A percentile compares a stretch with the other conserved stretches of the same genome.
Conservation (phyloP, 306 rosid species). For the Fragaria iinumae region DNA sequence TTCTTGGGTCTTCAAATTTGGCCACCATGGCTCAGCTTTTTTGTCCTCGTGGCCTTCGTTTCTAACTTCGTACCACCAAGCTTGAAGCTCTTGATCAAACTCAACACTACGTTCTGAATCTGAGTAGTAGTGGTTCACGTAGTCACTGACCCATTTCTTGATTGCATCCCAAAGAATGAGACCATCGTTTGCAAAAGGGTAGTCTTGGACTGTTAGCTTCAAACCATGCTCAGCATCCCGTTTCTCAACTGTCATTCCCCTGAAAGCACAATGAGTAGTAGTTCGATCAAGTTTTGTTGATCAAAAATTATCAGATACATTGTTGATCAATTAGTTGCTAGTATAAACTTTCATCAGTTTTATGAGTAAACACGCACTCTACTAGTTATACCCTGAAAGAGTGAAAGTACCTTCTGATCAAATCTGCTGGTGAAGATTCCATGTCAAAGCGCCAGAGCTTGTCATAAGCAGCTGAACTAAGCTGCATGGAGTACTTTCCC, state of each 20-base stretch:
- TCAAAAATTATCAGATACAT: no score
- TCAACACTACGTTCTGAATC: slow-evolving; percentile 8
- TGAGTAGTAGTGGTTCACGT: slow-evolving; percentile 35
- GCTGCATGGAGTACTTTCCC: slow-evolving; percentile 24
- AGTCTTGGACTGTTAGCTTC: slow-evolving; percentile 40
- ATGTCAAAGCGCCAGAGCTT: slow-evolving; percentile 38
- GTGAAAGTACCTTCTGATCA: slow-evolving; percentile 30
- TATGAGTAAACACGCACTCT: no score
- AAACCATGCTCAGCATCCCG: slow-evolving; percentile 29
- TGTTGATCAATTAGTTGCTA: no score
- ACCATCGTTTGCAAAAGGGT: slow-evolving; percentile 42
- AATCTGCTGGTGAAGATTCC: slow-evolving; percentile 39
- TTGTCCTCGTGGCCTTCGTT: slow-evolving; percentile 36
- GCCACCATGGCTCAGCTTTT: slow-evolving; percentile 47
- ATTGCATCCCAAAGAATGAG: slow-evolving; percentile 2
- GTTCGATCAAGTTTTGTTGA: background rate
- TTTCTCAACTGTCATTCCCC: slow-evolving; percentile 44
- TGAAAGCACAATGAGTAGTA: background rate
- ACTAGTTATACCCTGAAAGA: no score
- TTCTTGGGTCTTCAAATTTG: slow-evolving; percentile 21
- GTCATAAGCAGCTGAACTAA: slow-evolving; percentile 32
- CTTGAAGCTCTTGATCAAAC: slow-evolving; percentile 37
- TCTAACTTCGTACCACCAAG: slow-evolving; percentile 45
- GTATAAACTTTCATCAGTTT: no score
- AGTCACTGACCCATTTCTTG: slow-evolving; percentile 34